Percentiles rank a stretch among this genome's conserved stretches.
Evolutionary conservation across 2,329 filamentous ascomycete genomes (phyloP).

Genomic region (Tolypocladium guangdongense): DNA sequence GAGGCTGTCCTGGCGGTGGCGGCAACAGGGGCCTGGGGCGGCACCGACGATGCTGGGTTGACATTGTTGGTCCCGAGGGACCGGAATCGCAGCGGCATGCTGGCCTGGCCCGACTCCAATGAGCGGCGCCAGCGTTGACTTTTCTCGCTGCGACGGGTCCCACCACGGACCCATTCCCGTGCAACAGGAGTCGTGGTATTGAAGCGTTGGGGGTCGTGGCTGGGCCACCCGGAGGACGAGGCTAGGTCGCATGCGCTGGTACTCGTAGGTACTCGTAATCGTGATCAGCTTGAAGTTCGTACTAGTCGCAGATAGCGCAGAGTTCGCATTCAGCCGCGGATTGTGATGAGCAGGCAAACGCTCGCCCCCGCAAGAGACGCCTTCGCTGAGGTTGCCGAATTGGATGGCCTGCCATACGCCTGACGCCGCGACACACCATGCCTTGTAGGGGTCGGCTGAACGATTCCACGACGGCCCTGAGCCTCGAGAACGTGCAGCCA

Average conservation of each 20-base stretch:
- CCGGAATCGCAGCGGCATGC: slow-evolving; percentile 2
- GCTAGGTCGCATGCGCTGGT: neutral
- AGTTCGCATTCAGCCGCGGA: neutral
- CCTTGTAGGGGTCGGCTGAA: neutral
- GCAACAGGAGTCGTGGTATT: neutral
- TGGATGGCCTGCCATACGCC: neutral
- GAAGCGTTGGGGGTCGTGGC: neutral
- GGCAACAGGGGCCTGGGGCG: neutral
- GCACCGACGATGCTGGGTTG: neutral
- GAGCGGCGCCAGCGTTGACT: neutral
- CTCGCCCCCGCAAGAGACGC: neutral
- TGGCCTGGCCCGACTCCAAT: neutral
- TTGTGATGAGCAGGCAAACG: neutral
- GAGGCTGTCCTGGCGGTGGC: neutral
- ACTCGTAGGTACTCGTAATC: neutral
- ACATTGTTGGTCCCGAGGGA: slow-evolving; percentile 6
- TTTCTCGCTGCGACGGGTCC: neutral
- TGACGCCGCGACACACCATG: neutral
- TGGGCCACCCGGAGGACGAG: neutral
- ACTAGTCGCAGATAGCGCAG: slow-evolving; percentile 1
- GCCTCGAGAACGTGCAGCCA: neutral
- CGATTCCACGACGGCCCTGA: neutral
- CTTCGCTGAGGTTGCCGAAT: neutral
- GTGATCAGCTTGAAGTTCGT: neutral
- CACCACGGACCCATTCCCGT: slow-evolving; percentile 1